phyloP scores from a whole-genome alignment of 345 rosid genomes.

The Eucalyptus tenuipes region DNA sequence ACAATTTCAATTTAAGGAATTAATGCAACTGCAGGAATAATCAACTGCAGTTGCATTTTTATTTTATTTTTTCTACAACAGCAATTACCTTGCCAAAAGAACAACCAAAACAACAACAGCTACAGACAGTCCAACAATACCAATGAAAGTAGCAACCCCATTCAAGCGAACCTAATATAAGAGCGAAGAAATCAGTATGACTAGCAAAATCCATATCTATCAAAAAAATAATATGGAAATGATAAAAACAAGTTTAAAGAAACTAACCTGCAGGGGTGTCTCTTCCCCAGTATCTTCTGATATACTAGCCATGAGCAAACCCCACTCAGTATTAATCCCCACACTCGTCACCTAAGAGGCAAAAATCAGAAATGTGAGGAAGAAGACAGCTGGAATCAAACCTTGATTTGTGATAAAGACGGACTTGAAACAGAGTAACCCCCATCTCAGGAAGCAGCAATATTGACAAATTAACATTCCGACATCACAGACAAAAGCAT shows the following conservation, averaged over 20 bases:
- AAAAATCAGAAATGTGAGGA: background rate
- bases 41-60: background rate
- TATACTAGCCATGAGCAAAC: conserved; percentile 89
- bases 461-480: background rate
- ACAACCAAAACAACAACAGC: conserved; percentile 76
- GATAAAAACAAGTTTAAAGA: background rate
- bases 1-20: background rate
- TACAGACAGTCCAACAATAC: conserved; percentile 83
- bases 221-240: background rate
- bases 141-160: conserved; percentile 97
- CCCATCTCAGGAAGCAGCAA: background rate
- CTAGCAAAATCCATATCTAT: background rate
- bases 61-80: background rate
- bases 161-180: conserved; percentile 76
- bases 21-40: no score
- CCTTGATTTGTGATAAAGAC: background rate
- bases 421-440: background rate
- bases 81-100: conserved; percentile 62
- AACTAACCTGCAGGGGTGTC: conserved; percentile 88
- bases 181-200: background rate
- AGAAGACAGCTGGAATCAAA: background rate
- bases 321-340: conserved; percentile 97
- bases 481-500: background rate
- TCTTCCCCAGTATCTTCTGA: conserved; percentile 99
- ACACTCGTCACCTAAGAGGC: conserved; percentile 71